A percentile compares a stretch with the other conserved stretches of the same genome.
Evolutionary conservation across 2,329 filamentous ascomycete species (phyloP).

Genomic region (Leptographium radiaticola): DNA sequence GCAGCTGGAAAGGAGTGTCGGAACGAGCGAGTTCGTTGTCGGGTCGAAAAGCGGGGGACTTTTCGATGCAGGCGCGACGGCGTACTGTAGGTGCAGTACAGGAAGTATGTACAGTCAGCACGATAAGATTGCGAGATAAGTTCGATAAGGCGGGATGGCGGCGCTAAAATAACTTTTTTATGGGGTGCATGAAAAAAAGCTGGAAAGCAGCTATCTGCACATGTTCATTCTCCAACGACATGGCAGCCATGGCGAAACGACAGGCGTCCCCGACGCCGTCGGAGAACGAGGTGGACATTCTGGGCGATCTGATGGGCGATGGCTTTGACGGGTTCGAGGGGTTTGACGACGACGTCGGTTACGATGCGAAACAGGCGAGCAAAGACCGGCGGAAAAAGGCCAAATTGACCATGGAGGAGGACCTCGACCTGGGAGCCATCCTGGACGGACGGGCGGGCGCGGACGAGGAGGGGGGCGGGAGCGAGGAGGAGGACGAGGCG

Average conservation of each 20-base stretch:
- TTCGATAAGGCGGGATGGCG: not conserved
- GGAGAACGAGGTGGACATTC: slow-evolving; percentile 86
- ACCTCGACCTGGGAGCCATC: slow-evolving; percentile 47
- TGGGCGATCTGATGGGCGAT: slow-evolving; percentile 58
- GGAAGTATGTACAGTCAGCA: not conserved
- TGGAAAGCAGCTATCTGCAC: not conserved
- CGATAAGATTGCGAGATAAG: not conserved
- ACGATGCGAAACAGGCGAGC: slow-evolving; percentile 17
- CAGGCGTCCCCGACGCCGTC: slow-evolving; percentile 71
- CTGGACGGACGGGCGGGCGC: slow-evolving; percentile 40
- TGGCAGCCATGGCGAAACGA: slow-evolving; percentile 50
- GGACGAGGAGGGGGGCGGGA: slow-evolving; percentile 24
- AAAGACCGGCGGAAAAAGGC: slow-evolving; percentile 10
- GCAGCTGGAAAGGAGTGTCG: not conserved
- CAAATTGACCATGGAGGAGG: slow-evolving; percentile 19
- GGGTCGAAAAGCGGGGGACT: not conserved
- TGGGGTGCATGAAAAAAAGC: not conserved
- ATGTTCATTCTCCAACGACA: not conserved
- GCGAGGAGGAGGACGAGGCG: slow-evolving; percentile 62
- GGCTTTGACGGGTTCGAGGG: slow-evolving; percentile 12
- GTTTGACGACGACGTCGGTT: slow-evolving; percentile 33
- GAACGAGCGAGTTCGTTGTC: not conserved
- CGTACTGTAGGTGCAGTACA: too few species aligned
- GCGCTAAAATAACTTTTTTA: not conserved
- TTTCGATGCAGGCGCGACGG: not conserved